Evolutionary conservation across 2,329 filamentous ascomycete species (phyloP).

Genomic region (Neodidymelliopsis sp.): DNA sequence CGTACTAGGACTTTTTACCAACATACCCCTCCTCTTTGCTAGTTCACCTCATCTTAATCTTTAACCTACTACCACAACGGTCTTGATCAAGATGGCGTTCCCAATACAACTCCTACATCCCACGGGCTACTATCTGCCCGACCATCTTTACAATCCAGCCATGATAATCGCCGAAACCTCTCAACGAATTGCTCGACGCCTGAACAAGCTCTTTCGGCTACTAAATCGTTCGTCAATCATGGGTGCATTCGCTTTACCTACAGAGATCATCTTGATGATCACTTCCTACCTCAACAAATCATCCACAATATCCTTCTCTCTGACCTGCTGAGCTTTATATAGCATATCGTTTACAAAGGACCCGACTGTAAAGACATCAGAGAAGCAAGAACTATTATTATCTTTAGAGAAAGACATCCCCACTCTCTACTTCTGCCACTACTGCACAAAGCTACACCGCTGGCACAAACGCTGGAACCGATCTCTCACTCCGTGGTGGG

Average conservation of each 20-base stretch:
- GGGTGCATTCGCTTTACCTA: conserved; percentile 21
- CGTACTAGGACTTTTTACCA: no score
- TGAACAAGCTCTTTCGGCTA: conserved; percentile 10
- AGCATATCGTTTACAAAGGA: conserved; percentile 17
- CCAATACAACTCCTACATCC: no score
- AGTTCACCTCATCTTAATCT: no score
- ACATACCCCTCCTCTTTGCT: no score
- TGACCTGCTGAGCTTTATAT: conserved; percentile 26
- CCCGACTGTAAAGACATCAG: conserved; percentile 2
- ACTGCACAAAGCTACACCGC: conserved; percentile 28
- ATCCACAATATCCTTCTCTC: conserved; percentile 21
- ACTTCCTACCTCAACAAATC: conserved; percentile 18
- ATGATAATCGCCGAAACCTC: background rate
- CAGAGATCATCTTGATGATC: conserved; percentile 27
- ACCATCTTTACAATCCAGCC: background rate
- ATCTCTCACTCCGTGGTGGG: conserved; percentile 5
- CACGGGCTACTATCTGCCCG: background rate
- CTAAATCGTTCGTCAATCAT: conserved; percentile 6
- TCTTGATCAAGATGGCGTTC: no score
- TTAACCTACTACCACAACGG: no score
- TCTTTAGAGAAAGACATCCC: conserved; percentile 24
- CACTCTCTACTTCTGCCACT: conserved; percentile 26
- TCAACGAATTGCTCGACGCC: background rate
- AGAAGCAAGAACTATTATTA: conserved; percentile 25
- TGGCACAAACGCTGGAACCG: conserved; percentile 25